phyloP scores from a whole-genome alignment of 2,329 filamentous ascomycete species.

The Allantophomopsis cytisporea region DNA sequence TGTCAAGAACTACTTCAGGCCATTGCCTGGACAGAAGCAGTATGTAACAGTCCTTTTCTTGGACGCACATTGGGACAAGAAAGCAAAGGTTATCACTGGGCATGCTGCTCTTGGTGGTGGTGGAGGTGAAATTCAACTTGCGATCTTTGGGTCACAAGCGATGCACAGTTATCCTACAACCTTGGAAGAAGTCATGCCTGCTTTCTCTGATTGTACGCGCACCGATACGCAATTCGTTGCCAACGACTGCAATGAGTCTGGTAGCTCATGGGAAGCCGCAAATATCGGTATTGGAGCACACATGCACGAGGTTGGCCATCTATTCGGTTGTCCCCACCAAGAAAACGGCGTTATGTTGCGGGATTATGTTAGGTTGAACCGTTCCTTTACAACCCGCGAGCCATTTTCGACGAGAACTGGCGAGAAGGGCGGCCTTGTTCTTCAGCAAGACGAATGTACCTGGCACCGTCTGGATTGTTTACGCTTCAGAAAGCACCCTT shows the following conservation, averaged over 20 bases:
- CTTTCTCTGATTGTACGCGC: slow-evolving; percentile 80
- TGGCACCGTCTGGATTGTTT: slow-evolving; percentile 88
- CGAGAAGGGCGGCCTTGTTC: slow-evolving; percentile 63
- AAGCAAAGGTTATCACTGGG: slow-evolving; percentile 55
- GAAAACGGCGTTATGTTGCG: slow-evolving; percentile 85
- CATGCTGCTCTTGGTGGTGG: slow-evolving; percentile 78
- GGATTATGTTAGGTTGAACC: slow-evolving; percentile 75
- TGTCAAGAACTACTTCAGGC: slow-evolving; percentile 64
- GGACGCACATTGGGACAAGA: slow-evolving; percentile 77
- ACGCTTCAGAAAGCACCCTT: slow-evolving; percentile 80
- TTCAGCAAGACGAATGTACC: slow-evolving; percentile 68
- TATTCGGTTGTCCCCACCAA: slow-evolving; percentile 83
- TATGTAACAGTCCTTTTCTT: slow-evolving; percentile 81
- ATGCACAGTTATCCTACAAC: slow-evolving; percentile 82
- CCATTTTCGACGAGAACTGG: slow-evolving; percentile 80
- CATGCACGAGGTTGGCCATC: slow-evolving; percentile 78
- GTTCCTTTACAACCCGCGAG: slow-evolving; percentile 70
- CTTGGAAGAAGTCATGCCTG: slow-evolving; percentile 80
- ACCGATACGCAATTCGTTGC: slow-evolving; percentile 71
- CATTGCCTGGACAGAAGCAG: slow-evolving; percentile 63
- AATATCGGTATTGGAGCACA: slow-evolving; percentile 91
- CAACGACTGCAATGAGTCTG: slow-evolving; percentile 77
- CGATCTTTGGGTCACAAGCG: slow-evolving; percentile 84
- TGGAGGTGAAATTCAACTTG: slow-evolving; percentile 63
- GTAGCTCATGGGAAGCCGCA: slow-evolving; percentile 90